phyloP scores from a whole-genome alignment of 2,329 filamentous ascomycete species.

The Trichoderma endophyticum region DNA sequence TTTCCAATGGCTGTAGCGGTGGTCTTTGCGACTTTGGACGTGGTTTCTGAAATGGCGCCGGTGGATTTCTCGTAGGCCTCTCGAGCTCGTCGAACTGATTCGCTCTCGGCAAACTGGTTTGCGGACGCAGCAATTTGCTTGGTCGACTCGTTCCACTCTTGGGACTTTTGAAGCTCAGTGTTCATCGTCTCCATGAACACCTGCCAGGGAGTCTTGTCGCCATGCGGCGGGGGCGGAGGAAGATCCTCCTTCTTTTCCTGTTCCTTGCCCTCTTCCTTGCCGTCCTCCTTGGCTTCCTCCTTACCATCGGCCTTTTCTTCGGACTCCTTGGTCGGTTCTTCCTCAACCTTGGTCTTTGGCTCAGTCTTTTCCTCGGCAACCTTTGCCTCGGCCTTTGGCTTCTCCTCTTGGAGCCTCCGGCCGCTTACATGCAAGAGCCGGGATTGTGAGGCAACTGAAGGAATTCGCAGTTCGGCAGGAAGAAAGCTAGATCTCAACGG shows the following conservation, averaged over 20 bases:
- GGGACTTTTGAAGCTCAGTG: constrained; percentile 90
- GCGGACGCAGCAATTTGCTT: constrained; percentile 88
- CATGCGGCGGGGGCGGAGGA: constrained; percentile 90
- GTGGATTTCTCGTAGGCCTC: constrained; percentile 85
- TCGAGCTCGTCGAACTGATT: constrained; percentile 80
- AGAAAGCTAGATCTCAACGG: constrained; percentile 47
- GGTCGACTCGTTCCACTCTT: constrained; percentile 98
- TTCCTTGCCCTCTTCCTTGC: constrained; percentile 47
- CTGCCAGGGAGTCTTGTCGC: constrained; percentile 97
- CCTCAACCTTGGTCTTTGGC: constrained; percentile 21
- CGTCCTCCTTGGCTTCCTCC: constrained; percentile 44
- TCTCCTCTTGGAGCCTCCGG: constrained; percentile 32
- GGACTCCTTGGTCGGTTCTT: constrained; percentile 36
- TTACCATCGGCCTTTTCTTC: constrained; percentile 44
- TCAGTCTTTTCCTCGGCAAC: constrained; percentile 6
- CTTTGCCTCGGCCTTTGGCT: constrained; percentile 25
- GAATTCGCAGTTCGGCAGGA: constrained; percentile 34
- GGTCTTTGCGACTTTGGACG: constrained; percentile 75
- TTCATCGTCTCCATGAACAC: constrained; percentile 97
- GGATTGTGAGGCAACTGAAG: constrained; percentile 32
- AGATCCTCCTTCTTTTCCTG: constrained; percentile 64
- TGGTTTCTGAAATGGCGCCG: constrained; percentile 74
- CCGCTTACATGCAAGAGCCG: constrained; percentile 35
- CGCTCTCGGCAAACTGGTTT: constrained; percentile 89
- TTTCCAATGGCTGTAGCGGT: constrained; percentile 87